These are phyloP conservation scores for Colletotrichum sp. DNA, from an alignment of 2,329 filamentous ascomycete genomes.

Conservation along the genomic window DNA sequence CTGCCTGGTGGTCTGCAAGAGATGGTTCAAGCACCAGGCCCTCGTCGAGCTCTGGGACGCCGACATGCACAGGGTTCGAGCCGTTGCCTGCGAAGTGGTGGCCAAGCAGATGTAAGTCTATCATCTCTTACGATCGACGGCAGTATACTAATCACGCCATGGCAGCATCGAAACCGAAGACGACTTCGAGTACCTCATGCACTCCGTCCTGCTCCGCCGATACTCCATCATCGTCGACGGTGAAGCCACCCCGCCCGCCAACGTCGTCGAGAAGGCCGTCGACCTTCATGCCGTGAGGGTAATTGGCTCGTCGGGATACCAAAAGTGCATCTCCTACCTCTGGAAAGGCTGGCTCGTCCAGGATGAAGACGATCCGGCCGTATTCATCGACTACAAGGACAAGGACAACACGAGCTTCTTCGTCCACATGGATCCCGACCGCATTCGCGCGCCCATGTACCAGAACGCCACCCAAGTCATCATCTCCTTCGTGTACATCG, in stretches of 20 bases:
- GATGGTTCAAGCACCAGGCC: conserved; percentile 82
- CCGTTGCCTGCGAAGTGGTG: conserved; percentile 86
- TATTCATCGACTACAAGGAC: conserved; percentile 85
- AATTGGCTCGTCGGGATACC: conserved; percentile 92
- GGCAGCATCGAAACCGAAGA: conserved; percentile 83
- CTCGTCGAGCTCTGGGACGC: conserved; percentile 89
- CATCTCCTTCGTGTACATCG: conserved; percentile 83
- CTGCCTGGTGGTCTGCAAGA: conserved; percentile 74
- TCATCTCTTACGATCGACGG: not conserved
- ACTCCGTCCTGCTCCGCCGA: conserved; percentile 82
- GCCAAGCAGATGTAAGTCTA: conserved; percentile 69
- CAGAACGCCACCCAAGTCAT: conserved; percentile 90
- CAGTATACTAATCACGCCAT: not conserved
- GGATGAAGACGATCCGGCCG: conserved; percentile 87
- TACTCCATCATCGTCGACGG: conserved; percentile 82
- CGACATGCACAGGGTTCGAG: conserved; percentile 79
- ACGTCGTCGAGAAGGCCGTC: conserved; percentile 92
- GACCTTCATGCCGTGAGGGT: conserved; percentile 88
- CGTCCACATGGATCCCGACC: conserved; percentile 88
- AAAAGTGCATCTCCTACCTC: conserved; percentile 90
- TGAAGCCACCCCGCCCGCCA: conserved; percentile 75
- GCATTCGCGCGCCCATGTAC: conserved; percentile 90
- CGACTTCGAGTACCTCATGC: conserved; percentile 77
- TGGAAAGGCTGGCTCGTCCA: conserved; percentile 98
- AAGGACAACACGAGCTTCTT: conserved; percentile 81